Percentiles rank a stretch among this genome's conserved stretches.
Conservation (phyloP, 2,329 filamentous ascomycete genomes). For the Akanthomyces uredinophilus region DNA sequence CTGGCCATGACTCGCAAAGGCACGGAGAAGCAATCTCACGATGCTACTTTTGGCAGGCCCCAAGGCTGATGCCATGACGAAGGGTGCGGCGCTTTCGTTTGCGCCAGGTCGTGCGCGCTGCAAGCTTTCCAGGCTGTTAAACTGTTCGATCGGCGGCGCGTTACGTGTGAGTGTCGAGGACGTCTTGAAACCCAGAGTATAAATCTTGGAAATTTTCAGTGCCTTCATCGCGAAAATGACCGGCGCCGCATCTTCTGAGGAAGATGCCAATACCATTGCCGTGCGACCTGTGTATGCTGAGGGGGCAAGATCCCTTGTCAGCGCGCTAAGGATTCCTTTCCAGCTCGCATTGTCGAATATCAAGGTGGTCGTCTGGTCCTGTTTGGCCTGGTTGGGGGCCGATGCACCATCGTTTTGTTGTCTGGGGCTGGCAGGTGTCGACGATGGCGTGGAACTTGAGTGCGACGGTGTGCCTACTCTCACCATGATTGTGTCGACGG, state of each 20-base stretch:
- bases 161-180: slow-evolving; percentile 56
- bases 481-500: slow-evolving; percentile 76
- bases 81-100: slow-evolving; percentile 54
- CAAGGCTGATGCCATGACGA: slow-evolving; percentile 75
- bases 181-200: slow-evolving; percentile 76
- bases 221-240: slow-evolving; percentile 74
- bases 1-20: slow-evolving; percentile 50
- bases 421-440: slow-evolving; percentile 44
- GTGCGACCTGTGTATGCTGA: slow-evolving; percentile 73
- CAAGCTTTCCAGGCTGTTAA: slow-evolving; percentile 66
- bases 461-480: slow-evolving; percentile 34
- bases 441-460: slow-evolving; percentile 40
- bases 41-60: slow-evolving; percentile 73
- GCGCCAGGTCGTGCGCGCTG: slow-evolving; percentile 47
- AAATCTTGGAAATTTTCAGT: slow-evolving; percentile 71
- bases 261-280: slow-evolving; percentile 69
- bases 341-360: slow-evolving; percentile 79
- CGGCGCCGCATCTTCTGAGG: slow-evolving; percentile 69
- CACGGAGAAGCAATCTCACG: slow-evolving; percentile 70
- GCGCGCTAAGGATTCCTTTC: slow-evolving; percentile 77
- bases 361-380: slow-evolving; percentile 46
- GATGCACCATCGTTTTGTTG: slow-evolving; percentile 28
- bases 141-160: slow-evolving; percentile 66
- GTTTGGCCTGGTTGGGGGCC: slow-evolving; percentile 33
- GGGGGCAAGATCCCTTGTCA: slow-evolving; percentile 76